Conservation (phyloP, 805 yeast species). For the Wickerhamomyces rabaulensis region DNA sequence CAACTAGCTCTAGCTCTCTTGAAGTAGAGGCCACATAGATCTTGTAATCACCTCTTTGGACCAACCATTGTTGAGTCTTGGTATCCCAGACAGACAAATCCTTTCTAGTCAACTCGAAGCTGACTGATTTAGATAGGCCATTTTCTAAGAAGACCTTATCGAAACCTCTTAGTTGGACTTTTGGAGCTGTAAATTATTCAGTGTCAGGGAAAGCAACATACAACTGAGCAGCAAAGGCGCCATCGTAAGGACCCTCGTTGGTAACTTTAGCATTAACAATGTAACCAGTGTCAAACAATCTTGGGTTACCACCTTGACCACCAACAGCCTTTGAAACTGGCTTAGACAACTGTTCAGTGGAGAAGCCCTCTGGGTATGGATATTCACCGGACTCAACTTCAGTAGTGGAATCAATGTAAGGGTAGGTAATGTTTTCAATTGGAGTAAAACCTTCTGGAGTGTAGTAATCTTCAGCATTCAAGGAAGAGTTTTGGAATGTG, state of each 20-base stretch:
- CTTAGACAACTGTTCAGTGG: conserved; percentile 17
- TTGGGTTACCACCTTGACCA: conserved; percentile 52
- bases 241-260: conserved; percentile 41
- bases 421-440: conserved; percentile 44
- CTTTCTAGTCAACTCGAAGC: conserved; percentile 39
- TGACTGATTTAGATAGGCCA: conserved; percentile 30
- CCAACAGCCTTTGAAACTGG: conserved; percentile 32
- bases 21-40: conserved; percentile 45
- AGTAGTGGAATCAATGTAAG: conserved; percentile 31
- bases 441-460: conserved; percentile 45
- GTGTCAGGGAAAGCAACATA: conserved; percentile 43
- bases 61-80: conserved; percentile 45
- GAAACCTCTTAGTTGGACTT: conserved; percentile 49
- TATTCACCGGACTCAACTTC: conserved; percentile 15
- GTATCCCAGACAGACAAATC: conserved; percentile 54
- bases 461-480: conserved; percentile 43
- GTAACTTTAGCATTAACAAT: conserved; percentile 38
- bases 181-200: conserved; percentile 36
- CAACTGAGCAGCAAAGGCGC: conserved; percentile 46
- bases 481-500: conserved; percentile 34
- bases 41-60: conserved; percentile 47
- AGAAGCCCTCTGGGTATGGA: conserved; percentile 28
- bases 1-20: conserved; percentile 36
- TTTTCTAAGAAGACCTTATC: conserved; percentile 43
- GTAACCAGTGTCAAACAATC: conserved; percentile 46